Base-by-base conservation (phyloP, 108 stramenopile genomes). In the Fragilaria radians region DNA sequence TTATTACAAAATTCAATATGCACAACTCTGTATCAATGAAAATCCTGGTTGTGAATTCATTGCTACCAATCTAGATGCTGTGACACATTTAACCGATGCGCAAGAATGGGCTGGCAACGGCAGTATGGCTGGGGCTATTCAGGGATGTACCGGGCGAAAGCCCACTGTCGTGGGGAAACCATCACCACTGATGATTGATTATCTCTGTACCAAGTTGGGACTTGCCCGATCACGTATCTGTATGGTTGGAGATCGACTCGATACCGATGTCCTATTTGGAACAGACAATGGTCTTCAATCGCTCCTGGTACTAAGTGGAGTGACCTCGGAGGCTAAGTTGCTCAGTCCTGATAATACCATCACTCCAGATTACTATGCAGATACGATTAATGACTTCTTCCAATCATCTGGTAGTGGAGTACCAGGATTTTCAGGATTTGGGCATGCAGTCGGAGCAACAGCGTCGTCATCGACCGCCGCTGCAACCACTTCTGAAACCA, bases 91-190 rank as follows among this genome's bases (percentile, higher is more conserved):
- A 63, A 98, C 98, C 4, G 96, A 97, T 66, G 96, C 95, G 5
- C 98, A 98, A 70, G 96, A 97, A 59, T 98, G 98, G 98, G 96
- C 96, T 5, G 96, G 96, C 21, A 95, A 95, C 73, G 98, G 98
- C 4, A 77, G 82, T 33, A 98, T 98, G 95, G 98, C 96, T 42
- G 94, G 94, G 17, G 92, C 91, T 24, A 94, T 94, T 54, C 92
- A 90, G 78, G 94, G 97, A 21, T 98, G 98, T 76, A 98, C 98
- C 18, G 96, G 96, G n/a, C 66, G 79, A 52, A 93, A 98, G 65
- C 98, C 98, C 14, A 89, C 85, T 0, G 78, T 97, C 9, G 98
- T 98, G 26, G 98, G 98, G 5, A 98, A 98, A 80, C 98, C 98
- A 0, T 75, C 78, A 60, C 88, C 98, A 5, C 76, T 98, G 50